These are phyloP conservation scores for Letharia lupina DNA, from an alignment of 495 filamentous ascomycete species.

Conservation along the genomic window DNA sequence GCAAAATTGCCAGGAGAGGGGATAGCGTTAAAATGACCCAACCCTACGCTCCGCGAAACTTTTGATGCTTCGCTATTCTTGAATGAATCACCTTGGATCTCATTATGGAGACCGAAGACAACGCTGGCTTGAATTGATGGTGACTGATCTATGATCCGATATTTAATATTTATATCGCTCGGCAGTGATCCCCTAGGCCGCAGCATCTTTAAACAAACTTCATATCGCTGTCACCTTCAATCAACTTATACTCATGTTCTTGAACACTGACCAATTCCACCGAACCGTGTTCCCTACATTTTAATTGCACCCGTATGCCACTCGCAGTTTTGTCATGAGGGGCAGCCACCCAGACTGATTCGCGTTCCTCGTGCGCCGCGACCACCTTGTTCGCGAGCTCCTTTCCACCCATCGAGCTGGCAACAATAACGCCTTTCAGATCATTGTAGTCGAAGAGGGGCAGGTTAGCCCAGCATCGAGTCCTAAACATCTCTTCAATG, in stretches of 20 bases:
- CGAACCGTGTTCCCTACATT: neutral
- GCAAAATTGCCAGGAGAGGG: too few relatives aligned
- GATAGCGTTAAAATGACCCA: too few relatives aligned
- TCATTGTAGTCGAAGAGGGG: conserved; percentile 4
- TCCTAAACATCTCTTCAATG: conserved; percentile 10
- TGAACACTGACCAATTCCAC: neutral
- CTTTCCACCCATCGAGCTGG: conserved; percentile 6
- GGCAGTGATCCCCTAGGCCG: too few relatives aligned
- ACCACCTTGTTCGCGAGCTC: neutral
- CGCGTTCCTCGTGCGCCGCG: neutral
- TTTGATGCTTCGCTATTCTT: neutral
- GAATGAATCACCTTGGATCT: neutral
- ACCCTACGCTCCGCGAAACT: neutral
- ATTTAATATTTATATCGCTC: neutral
- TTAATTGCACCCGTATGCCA: neutral
- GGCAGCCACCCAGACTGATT: neutral
- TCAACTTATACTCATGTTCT: neutral
- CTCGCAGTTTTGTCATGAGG: neutral
- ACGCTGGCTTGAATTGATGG: neutral
- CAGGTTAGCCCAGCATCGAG: conserved; percentile 5
- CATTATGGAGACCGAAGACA: neutral
- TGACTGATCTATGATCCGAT: neutral
- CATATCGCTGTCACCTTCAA: neutral
- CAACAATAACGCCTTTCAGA: conserved; percentile 3
- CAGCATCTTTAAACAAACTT: neutral